phyloP scores from a whole-genome alignment of 176 grass and related monocot species.

The Phyllostachys edulis region DNA sequence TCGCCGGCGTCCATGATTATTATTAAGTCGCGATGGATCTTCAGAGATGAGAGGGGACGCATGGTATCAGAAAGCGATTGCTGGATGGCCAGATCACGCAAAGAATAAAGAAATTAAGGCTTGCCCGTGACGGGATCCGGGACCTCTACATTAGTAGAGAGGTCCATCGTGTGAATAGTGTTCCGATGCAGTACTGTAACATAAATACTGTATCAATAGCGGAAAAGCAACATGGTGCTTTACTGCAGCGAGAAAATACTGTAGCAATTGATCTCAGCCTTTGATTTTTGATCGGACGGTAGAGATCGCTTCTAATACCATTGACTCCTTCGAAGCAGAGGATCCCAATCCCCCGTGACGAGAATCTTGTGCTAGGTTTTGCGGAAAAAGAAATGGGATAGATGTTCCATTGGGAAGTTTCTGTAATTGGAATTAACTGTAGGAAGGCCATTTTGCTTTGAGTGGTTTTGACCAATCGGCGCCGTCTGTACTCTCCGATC shows the following conservation, averaged over 20 bases:
- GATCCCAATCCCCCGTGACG: no score
- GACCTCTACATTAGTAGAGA: no score
- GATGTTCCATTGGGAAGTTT: not conserved
- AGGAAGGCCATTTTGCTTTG: not conserved
- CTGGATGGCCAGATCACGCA: not conserved
- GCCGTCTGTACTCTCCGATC: not conserved
- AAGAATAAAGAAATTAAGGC: not conserved
- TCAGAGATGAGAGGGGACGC: not conserved
- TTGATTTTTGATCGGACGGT: no score
- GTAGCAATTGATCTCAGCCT: no score
- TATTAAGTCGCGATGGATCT: not conserved
- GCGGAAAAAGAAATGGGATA: not conserved
- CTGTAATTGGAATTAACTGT: not conserved
- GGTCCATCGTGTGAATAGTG: no score
- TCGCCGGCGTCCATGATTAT: not conserved
- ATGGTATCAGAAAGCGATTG: not conserved
- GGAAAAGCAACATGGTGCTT: no score
- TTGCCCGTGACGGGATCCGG: no score
- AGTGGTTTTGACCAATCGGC: conserved; percentile 13
- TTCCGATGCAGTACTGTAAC: no score
- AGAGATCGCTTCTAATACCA: no score
- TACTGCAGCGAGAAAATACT: no score
- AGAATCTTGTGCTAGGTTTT: not conserved
- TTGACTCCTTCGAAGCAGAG: no score
- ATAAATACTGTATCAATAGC: no score